phyloP scores from a whole-genome alignment of 192 early-diverging fungal genomes.

The Spizellomyces punctatus region DNA sequence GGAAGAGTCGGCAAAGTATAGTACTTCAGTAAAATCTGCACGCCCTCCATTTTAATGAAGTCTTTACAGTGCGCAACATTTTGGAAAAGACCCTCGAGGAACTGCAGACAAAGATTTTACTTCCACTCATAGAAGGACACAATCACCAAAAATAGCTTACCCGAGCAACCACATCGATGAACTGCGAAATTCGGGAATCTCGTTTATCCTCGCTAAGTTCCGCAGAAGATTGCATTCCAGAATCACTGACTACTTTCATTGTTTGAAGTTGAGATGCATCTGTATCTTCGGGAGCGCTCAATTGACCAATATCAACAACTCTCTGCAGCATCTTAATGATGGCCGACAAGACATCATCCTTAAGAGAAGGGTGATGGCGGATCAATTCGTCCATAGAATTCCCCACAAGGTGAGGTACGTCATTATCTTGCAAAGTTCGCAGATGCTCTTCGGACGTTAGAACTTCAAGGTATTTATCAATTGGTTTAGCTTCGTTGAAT shows the following conservation, averaged over 20 bases:
- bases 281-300: conserved; percentile 56
- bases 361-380: conserved; percentile 89
- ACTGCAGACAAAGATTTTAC: conserved; percentile 45
- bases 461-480: conserved; percentile 71
- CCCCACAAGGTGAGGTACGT: conserved; percentile 83
- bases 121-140: conserved; percentile 16
- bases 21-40: conserved; percentile 64
- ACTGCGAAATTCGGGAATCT: conserved; percentile 42
- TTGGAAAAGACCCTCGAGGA: conserved; percentile 86
- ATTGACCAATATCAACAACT: conserved; percentile 65
- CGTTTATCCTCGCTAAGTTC: conserved; percentile 49
- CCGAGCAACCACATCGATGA: conserved; percentile 68
- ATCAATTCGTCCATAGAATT: conserved; percentile 92
- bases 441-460: conserved; percentile 81
- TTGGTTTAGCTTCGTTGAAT: conserved; percentile 70
- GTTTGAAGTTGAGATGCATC: conserved; percentile 13
- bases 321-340: conserved; percentile 70
- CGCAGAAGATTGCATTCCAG: neutral
- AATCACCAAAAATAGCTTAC: conserved; percentile 41
- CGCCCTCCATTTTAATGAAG: conserved; percentile 67
- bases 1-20: conserved; percentile 71
- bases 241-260: neutral
- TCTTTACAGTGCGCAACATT: conserved; percentile 74
- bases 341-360: conserved; percentile 69
- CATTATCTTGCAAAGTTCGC: conserved; percentile 76